Conservation (phyloP, 176 grass and related monocot species). For the Cenchrus fungigraminus region DNA sequence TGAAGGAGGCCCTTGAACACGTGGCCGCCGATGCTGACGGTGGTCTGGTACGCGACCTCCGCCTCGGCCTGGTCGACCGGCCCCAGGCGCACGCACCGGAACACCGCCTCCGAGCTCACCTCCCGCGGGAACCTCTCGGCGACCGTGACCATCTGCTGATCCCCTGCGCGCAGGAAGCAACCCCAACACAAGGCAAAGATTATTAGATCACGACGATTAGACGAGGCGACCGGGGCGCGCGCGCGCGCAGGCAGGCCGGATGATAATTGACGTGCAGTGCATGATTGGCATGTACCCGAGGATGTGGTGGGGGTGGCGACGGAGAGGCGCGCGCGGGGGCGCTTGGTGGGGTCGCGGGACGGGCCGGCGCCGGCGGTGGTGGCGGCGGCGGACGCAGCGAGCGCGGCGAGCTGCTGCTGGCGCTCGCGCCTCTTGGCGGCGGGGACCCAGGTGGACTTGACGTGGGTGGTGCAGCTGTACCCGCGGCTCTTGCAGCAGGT, state of each 20-base stretch:
- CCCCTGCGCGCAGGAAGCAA: constrained; percentile 2
- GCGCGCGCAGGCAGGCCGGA: background rate
- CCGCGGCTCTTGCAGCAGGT: constrained; percentile 98
- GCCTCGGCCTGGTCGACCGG: constrained; percentile 71
- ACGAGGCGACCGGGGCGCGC: background rate
- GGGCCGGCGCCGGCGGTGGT: constrained; percentile 30
- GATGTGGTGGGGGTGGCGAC: constrained; percentile 47
- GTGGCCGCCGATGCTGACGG: constrained; percentile 85
- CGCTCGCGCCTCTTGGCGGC: constrained; percentile 88
- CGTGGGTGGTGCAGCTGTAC: constrained; percentile 71
- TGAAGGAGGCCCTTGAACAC: constrained; percentile 96
- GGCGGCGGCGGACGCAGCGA: constrained; percentile 38
- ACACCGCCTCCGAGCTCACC: constrained; percentile 85
- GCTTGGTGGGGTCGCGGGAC: constrained; percentile 55
- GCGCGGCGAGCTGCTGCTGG: constrained; percentile 63
- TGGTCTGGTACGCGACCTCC: constrained; percentile 87
- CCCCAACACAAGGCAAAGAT: background rate
- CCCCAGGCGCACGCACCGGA: constrained; percentile 79
- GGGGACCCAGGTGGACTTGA: constrained; percentile 95
- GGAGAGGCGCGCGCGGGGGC: constrained; percentile 36
- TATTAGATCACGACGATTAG: background rate
- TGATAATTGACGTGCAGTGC: background rate
- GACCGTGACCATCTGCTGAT: constrained; percentile 62
- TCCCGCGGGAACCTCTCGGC: constrained; percentile 72
- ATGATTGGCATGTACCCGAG: constrained; percentile 49